These are phyloP conservation scores for Gleditsia sinensis DNA, from an alignment of 306 rosid genomes.

Conservation along the genomic window DNA sequence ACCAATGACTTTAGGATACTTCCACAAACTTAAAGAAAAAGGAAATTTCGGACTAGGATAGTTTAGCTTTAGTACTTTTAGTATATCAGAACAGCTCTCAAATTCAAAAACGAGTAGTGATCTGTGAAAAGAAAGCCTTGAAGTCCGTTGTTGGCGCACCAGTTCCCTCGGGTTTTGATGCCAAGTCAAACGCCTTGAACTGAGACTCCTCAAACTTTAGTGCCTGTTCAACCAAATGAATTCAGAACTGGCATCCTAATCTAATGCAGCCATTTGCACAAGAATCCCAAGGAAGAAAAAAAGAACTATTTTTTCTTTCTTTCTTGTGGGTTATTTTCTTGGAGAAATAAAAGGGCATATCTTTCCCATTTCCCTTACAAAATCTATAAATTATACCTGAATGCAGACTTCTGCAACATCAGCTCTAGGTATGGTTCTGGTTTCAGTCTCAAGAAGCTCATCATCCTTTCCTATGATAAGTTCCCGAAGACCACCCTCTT, in stretches of 20 bases:
- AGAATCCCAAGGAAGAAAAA: not conserved
- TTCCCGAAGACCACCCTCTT: slow-evolving; percentile 83
- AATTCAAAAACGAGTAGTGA: slow-evolving; percentile 61
- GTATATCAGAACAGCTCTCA: not conserved
- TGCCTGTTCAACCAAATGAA: slow-evolving; percentile 52
- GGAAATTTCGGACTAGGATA: not conserved
- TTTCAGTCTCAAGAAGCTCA: slow-evolving; percentile 83
- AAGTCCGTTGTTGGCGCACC: slow-evolving; percentile 88
- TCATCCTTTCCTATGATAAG: slow-evolving; percentile 86
- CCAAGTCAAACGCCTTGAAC: slow-evolving; percentile 83
- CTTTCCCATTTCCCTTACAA: not conserved
- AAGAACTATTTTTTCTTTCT: not conserved
- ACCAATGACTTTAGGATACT: not conserved
- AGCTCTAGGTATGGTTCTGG: slow-evolving; percentile 76
- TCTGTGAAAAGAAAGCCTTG: slow-evolving; percentile 78
- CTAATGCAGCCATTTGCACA: not conserved
- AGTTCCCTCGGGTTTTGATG: slow-evolving; percentile 81
- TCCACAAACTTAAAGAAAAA: not conserved
- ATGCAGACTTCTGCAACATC: slow-evolving; percentile 93
- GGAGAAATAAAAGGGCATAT: not conserved
- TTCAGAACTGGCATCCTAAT: not conserved
- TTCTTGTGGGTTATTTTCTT: not conserved
- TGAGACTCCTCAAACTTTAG: slow-evolving; percentile 75
- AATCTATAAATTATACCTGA: slow-evolving; percentile 59
- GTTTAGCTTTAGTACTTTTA: not conserved